Evolutionary conservation across 2,329 filamentous ascomycete genomes (phyloP).

Genomic region (Phyllachora maydis): DNA sequence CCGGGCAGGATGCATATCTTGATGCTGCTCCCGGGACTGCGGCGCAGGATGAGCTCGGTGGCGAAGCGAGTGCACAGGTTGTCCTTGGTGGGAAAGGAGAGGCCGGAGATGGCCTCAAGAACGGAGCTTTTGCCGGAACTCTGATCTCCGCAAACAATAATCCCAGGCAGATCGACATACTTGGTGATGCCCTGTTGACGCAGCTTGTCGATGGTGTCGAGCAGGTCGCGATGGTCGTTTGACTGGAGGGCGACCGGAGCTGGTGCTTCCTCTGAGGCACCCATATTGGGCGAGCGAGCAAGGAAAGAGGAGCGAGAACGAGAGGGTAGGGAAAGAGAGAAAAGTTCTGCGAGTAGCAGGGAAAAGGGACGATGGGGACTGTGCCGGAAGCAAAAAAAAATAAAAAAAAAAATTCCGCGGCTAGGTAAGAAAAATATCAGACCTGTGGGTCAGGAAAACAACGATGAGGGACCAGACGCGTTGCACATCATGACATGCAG

Average conservation of each 20-base stretch:
- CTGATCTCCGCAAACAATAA: conserved; percentile 35
- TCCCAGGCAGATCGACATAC: conserved; percentile 18
- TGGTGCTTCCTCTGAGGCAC: no score
- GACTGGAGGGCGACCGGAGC: not conserved
- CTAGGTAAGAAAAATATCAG: no score
- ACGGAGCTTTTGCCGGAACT: conserved; percentile 35
- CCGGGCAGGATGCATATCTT: conserved; percentile 13
- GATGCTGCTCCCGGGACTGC: conserved; percentile 7
- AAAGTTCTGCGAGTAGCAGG: no score
- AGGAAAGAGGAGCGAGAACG: no score
- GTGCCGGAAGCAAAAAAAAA: no score
- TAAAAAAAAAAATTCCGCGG: no score
- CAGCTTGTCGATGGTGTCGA: conserved; percentile 15
- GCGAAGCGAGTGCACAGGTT: conserved; percentile 33
- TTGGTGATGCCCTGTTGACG: conserved; percentile 13
- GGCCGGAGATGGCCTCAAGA: conserved; percentile 31
- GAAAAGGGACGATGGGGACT: no score
- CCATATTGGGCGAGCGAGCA: no score
- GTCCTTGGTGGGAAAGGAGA: conserved; percentile 30
- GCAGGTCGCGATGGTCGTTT: conserved; percentile 5
- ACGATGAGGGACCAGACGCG: no score
- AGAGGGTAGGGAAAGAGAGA: no score
- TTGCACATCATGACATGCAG: no score
- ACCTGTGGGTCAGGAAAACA: no score
- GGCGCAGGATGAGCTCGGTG: conserved; percentile 29